Conservation (phyloP, 1,139 yeast genomes). For the Suhomyces kunorum region DNA sequence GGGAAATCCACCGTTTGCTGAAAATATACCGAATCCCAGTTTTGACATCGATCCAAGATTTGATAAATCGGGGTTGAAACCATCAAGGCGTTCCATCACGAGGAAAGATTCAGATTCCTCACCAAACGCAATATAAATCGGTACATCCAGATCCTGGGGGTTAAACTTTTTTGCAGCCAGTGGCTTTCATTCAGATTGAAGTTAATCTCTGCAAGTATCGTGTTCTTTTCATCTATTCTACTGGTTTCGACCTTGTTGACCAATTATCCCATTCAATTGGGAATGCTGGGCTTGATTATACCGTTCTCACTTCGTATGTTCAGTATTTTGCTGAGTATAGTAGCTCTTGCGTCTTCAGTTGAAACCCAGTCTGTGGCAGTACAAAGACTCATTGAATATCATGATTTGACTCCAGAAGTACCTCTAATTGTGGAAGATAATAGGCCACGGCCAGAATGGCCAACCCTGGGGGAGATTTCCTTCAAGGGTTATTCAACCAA, state of each 20-base stretch:
- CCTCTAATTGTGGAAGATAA: conserved; percentile 26
- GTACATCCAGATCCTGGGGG: conserved; percentile 17
- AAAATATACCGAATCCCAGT: conserved; percentile 29
- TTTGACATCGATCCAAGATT: conserved; percentile 31
- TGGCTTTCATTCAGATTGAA: conserved; percentile 33
- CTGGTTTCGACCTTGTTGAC: conserved; percentile 24
- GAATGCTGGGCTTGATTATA: conserved; percentile 32
- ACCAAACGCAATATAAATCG: conserved; percentile 20
- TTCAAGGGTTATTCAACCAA: conserved; percentile 29
- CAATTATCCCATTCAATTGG: conserved; percentile 23
- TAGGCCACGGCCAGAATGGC: conserved; percentile 29
- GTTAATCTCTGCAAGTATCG: conserved; percentile 25
- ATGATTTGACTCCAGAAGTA: conserved; percentile 28
- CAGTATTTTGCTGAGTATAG: conserved; percentile 25
- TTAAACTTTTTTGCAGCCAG: conserved; percentile 24
- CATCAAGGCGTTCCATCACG: conserved; percentile 28
- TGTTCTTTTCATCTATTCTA: conserved; percentile 23
- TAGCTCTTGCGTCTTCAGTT: conserved; percentile 31
- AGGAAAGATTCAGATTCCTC: conserved; percentile 24
- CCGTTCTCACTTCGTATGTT: conserved; percentile 30
- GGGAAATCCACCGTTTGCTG: conserved; percentile 30
- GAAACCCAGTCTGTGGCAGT: conserved; percentile 30
- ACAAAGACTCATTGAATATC: conserved; percentile 32
- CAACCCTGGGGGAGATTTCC: conserved; percentile 26
- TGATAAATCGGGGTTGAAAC: conserved; percentile 34